Base-by-base conservation (phyloP, 1,139 yeast genomes). In the Yamadazyma diospyri region DNA sequence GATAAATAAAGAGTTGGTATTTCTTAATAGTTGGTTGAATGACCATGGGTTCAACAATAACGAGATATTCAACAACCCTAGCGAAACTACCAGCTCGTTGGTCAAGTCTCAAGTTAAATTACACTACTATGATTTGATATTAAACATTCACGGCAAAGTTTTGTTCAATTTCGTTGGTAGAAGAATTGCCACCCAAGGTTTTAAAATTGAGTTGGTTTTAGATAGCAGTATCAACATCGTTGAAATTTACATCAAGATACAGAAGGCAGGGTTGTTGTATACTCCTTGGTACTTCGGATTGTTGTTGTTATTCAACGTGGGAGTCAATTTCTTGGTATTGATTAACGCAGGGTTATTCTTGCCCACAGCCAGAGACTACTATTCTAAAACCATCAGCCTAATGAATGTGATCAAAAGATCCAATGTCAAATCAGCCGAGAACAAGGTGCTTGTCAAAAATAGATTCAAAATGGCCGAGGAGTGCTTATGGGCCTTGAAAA, bases 401-500 rank as follows among this genome's bases (percentile, higher is more conserved):
- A 41, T 66, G n/a, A 45, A 50, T 1, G 39, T 49, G 1, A 40
- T 66, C 9, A 54, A 55, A 27, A 50, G 49, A 21, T 55, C 68
- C 4, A 57, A 67, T 4, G 64, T 66, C 2, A 45, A 55, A 19
- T 55, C 60, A 33, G 53, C 49, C 5, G 42, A 51, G 20, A 69
- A 70, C 13, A 55, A 55, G 35, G 48, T 69, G 9, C 46, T 65
- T 5, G 48, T 57, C 20, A 61, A 61, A 28, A 72, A 66, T 33
- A 51, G 78, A 34, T 73, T 72, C 47, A 68, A 64, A 30, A 79
- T 79, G 86, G 76, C 73, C 8, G 64, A 67, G 33, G 85, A 79
- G 48, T 76, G 82, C 47, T 51, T 76, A 18, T 79, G 86, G 86
- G 79, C 78, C 1, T 50, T 79, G 24, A 76, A 76, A 40, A 73